These are phyloP conservation scores for Misopates orontium DNA, from an alignment of 257 asterid species.

Conservation along the genomic window DNA sequence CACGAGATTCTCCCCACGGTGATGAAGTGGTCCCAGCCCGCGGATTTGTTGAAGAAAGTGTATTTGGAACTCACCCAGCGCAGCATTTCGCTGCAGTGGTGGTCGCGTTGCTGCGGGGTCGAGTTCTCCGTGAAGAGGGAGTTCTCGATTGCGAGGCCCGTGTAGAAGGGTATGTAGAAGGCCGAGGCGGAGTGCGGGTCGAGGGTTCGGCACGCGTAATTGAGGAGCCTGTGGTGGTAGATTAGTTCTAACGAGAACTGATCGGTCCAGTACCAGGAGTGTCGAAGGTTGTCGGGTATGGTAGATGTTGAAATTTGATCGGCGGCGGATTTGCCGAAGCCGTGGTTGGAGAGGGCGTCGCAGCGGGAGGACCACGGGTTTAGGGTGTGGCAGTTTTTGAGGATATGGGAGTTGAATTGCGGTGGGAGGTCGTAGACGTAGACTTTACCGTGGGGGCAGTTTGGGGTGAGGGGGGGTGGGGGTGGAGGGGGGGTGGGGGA, in stretches of 20 bases:
- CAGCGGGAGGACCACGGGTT: constrained; percentile 71
- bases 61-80: constrained; percentile 50
- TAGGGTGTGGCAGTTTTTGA: constrained; percentile 45
- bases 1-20: constrained; percentile 72
- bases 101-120: constrained; percentile 59
- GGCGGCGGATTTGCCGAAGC: constrained; percentile 58
- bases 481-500: constrained; percentile 36
- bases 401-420: constrained; percentile 46
- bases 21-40: constrained; percentile 75
- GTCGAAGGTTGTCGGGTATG: constrained; percentile 40
- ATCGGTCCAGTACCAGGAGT: constrained; percentile 79
- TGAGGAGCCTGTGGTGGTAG: constrained; percentile 58
- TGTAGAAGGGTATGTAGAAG: constrained; percentile 72
- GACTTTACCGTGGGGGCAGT: constrained; percentile 54
- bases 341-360: constrained; percentile 63
- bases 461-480: background rate
- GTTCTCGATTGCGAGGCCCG: constrained; percentile 70
- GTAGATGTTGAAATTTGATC: constrained; percentile 29
- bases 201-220: constrained; percentile 53
- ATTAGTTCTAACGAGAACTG: constrained; percentile 66
- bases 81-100: constrained; percentile 52
- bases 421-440: constrained; percentile 58
- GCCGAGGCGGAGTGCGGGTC: constrained; percentile 58
- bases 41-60: constrained; percentile 40
- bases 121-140: constrained; percentile 42